Evolutionary conservation across 768 basidiomycete genomes (phyloP), one percentile per base, ranked within the genome.

Genomic region (Lanmaoa rubissima): DNA sequence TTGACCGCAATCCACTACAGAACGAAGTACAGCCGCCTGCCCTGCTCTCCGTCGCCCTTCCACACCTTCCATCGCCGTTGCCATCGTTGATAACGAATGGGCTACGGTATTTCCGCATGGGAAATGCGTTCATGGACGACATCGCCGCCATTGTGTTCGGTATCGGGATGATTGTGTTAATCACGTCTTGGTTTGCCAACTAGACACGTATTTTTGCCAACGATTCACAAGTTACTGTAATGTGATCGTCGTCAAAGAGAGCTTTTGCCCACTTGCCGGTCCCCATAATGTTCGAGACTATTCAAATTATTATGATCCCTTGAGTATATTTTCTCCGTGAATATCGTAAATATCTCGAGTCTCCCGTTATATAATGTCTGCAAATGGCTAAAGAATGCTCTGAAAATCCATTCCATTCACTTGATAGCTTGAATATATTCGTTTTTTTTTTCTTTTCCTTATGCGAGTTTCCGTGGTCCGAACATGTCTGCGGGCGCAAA

Each of bases 21-120:
- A 82, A 86, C 64, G 67, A 82, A 21, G 76, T 83, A 7, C 80
- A 78, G 60, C 83, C 82, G 1, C 87, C 87, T 16, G 78, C 76
- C 46, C 67, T 90, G 4, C 69, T 92, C 8, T 74, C 82, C 0
- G 54, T 89, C 12, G 83, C 77, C 0, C 75, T 91, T 4, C 84
- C 86, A 11, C 78, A 86, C 60, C 76, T 92, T 12, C 90, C 90
- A 2, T 74, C 82, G 14, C 84, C 84, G 2, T 53, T 91, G 26
- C 81, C 86, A 0, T 80, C 82, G 0, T 56, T 86, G n/a, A 80
- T 92, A 57, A 74, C 81, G 47, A 84, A 84, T 55, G 78, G 75
- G 2, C 66, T 89, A 57, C 86, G 83, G 58, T 92, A 92, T 72
- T 55, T 87, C 26, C 82, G 83, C 56, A 83, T 93, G 79, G 82